Percentiles rank a stretch among this genome's conserved stretches.
phyloP scores from a whole-genome alignment of 208 protist species.

The Trypanosomatidae sp. region DNA sequence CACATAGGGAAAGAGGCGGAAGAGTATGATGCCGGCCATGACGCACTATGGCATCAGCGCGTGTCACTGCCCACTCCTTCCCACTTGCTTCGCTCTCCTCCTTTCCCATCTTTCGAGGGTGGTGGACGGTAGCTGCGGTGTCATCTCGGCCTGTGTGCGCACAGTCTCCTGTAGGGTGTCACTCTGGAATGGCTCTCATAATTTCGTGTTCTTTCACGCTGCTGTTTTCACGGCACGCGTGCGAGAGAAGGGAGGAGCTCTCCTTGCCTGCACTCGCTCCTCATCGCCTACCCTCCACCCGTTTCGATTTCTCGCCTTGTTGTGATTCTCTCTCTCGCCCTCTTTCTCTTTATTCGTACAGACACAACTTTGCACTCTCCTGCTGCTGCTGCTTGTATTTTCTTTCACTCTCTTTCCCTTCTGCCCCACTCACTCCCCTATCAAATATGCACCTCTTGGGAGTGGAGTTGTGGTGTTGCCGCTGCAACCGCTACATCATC shows the following conservation, averaged over 20 bases:
- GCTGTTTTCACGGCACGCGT: background rate
- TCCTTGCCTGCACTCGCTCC: background rate
- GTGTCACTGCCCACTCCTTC: background rate
- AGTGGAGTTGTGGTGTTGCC: slow-evolving; percentile 16
- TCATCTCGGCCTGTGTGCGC: background rate
- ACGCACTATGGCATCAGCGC: background rate
- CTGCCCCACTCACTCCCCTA: background rate
- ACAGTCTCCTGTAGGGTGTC: background rate
- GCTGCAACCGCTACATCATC: slow-evolving; percentile 6
- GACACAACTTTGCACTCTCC: background rate
- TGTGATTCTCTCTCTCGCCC: background rate
- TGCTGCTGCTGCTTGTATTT: background rate
- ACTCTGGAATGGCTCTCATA: background rate
- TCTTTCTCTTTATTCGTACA: background rate
- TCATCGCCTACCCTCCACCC: background rate
- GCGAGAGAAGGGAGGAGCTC: background rate
- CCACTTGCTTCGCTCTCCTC: background rate
- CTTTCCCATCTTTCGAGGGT: background rate
- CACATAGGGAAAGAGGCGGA: background rate
- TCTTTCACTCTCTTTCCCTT: background rate
- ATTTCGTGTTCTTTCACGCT: background rate
- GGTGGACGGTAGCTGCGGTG: background rate
- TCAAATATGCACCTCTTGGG: slow-evolving; percentile 10
- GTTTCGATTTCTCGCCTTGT: background rate
- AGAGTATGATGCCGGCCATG: background rate